A percentile compares a stretch with the other conserved stretches of the same genome.
Conservation (phyloP, 2,329 filamentous ascomycete species). For the Lachnellula hyalina region DNA sequence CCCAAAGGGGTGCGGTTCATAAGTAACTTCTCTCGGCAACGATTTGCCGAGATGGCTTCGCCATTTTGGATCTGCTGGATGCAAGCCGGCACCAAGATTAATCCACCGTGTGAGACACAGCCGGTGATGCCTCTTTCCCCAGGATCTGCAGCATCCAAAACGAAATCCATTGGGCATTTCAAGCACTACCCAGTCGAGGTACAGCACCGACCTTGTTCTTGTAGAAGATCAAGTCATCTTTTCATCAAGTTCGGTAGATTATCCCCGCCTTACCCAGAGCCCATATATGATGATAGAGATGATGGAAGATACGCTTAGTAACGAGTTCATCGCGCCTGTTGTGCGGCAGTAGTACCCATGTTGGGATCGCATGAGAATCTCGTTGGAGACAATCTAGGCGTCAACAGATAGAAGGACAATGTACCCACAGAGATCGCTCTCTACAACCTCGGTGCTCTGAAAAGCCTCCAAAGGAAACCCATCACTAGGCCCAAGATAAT, state of each 20-base stretch:
- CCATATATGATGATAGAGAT: too few species aligned
- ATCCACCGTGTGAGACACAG: constrained; percentile 13
- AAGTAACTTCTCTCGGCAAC: constrained; percentile 6
- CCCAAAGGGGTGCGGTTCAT: constrained; percentile 6
- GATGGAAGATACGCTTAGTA: too few species aligned
- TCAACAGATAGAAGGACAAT: constrained; percentile 15
- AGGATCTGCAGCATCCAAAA: constrained; percentile 11
- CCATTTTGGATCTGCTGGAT: constrained; percentile 15
- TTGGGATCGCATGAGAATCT: constrained; percentile 18
- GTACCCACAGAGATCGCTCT: constrained; percentile 1
- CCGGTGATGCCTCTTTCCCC: constrained; percentile 10
- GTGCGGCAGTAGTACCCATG: constrained; percentile 13
- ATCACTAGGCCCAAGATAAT: constrained; percentile 9
- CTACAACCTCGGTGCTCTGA: constrained; percentile 10
- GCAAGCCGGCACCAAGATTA: constrained; percentile 16
- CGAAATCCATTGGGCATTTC: constrained; percentile 15
- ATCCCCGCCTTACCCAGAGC: background rate
- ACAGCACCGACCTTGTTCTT: constrained; percentile 5
- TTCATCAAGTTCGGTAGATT: constrained; percentile 5
- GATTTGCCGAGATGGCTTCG: constrained; percentile 7
- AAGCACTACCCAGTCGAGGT: constrained; percentile 9
- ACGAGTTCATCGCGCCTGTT: constrained; percentile 8
- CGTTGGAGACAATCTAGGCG: constrained; percentile 15
- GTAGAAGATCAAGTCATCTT: constrained; percentile 4
- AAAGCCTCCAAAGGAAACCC: constrained; percentile 15